A percentile compares a stretch with the other conserved stretches of the same genome.
phyloP scores from a whole-genome alignment of 2,329 filamentous ascomycete species.

The Sordariomycetes sp. region DNA sequence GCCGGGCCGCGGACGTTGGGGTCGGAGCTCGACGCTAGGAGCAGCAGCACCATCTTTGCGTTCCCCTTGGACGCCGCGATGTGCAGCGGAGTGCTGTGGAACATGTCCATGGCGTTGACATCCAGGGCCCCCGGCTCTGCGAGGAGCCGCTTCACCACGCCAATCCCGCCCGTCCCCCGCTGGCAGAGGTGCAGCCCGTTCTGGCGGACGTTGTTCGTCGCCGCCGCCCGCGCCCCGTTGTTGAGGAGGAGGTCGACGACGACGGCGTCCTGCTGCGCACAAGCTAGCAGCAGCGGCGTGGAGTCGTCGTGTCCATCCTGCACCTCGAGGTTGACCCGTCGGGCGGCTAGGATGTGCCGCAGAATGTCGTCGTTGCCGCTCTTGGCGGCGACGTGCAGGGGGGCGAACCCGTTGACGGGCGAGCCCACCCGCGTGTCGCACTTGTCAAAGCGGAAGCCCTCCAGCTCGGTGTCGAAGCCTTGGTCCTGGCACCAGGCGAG shows the following conservation, averaged over 20 bases:
- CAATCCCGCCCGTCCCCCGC: slow-evolving; percentile 11
- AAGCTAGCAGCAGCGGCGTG: slow-evolving; percentile 18
- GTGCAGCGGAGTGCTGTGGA: slow-evolving; percentile 17
- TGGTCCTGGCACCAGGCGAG: slow-evolving; percentile 16
- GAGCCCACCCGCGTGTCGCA: slow-evolving; percentile 7
- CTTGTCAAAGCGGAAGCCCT: slow-evolving; percentile 13
- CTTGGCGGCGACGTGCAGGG: slow-evolving; percentile 15
- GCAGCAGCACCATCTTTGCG: slow-evolving; percentile 14
- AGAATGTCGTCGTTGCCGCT: slow-evolving; percentile 14
- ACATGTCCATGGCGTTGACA: slow-evolving; percentile 11
- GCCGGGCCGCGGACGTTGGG: slow-evolving; percentile 14
- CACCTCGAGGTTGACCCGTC: slow-evolving; percentile 12
- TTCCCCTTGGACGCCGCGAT: slow-evolving; percentile 19
- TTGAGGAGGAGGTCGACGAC: slow-evolving; percentile 15
- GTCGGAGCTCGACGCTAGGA: slow-evolving; percentile 12
- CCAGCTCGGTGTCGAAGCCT: slow-evolving; percentile 14
- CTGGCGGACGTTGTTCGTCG: slow-evolving; percentile 13
- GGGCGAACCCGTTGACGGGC: slow-evolving; percentile 10
- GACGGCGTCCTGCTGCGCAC: slow-evolving; percentile 16
- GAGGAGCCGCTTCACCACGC: slow-evolving; percentile 15
- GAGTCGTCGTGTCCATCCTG: slow-evolving; percentile 9
- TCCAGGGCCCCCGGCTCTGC: slow-evolving; percentile 5
- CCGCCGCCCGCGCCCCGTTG: slow-evolving; percentile 12
- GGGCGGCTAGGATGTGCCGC: slow-evolving; percentile 13
- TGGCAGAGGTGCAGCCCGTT: slow-evolving; percentile 18